Base-by-base conservation (phyloP, 2,329 filamentous ascomycete genomes). In the Torrubiella hemipterigena region DNA sequence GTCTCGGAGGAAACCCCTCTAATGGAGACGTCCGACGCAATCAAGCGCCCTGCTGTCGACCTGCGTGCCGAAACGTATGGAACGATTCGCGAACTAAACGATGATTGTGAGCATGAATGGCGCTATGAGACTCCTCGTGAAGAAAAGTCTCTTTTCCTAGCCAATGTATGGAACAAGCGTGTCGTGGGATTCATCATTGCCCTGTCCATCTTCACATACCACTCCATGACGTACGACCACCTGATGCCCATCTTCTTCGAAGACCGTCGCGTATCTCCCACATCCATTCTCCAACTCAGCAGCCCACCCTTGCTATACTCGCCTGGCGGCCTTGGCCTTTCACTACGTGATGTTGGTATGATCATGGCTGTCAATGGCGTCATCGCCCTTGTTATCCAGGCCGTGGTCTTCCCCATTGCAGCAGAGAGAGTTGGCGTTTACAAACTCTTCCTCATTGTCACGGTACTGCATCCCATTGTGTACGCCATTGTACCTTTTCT, bases 161-260 rank as follows among this genome's bases (percentile, higher is more conserved):
- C 40, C 34, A 61, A 48, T 44, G 63, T 70, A 37, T 72, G 67
- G 54, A 64, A 59, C 52, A 64, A 65, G 54, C 71, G 70, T 24
- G 77, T 94, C 37, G 62, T 82, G 42, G 77, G 81, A 54, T 71
- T 94, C 32, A 75, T 91, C 23, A 48, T 85, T n/a, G 80, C 87
- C 2, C 61, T 95, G 29, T 83, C 81, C 27, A 83, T 95, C 40
- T 94, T 93, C 59, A 91, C 85, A 5, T 93, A 93, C 51, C 87
- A 95, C 56, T 85, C 81, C 22, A 95, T 95, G 86, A 86, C 81
- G 1, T 95, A 84, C 55, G 89, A 95, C 48, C 83, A 93, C 50
- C 69, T 95, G 1, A 66, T 94, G 32, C 87, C 87, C 7, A 94
- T 95, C 37, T 95, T 94, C 57, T 74, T 94, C 31, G 86, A 95